Base-by-base conservation (phyloP, 352 stramenopile genomes). In the Pythium pyrilobum region DNA sequence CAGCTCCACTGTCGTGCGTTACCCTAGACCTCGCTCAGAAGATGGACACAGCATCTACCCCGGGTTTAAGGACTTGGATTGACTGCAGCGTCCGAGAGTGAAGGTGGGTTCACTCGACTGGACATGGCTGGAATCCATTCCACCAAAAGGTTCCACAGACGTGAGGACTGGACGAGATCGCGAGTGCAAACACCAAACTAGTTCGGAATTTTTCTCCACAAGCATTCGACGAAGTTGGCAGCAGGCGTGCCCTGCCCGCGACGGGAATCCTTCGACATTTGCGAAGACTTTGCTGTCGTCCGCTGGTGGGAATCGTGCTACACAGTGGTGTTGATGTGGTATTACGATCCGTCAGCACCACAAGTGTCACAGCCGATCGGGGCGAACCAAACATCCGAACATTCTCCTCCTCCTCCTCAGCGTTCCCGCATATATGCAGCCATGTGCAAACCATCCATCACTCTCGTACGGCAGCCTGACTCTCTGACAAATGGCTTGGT, bases 371-470 rank as follows among this genome's bases (percentile, higher is more conserved):
- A 62, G 44, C 34, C 45, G 15, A 20, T 16, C 4, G 20, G n/a
- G 36, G 48, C 24, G 41, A 50, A 16, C 13, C 37, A 16, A 21
- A 43, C 37, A 39, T 33, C 20, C 41, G 23, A 48, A 48, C 18
- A 39, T 44, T 20, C 18, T 12, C 4, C 23, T 12, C 36, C 12
- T 16, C 13, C 33, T 23, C 37, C 16, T 27, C 23, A 57, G 28
- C 5, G 20, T 49, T 49, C 21, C 15, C 36, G 52, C 7, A 37
- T 27, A 25, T 40, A 43, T 58, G 56, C 23, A 58, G 27, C 56
- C 56, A 56, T 60, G 44, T 56, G 39, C 56, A 44, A 49, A 54
- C 57, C 57, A 65, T 54, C 56, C 41, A 58, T 59, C 49, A 65
- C 51, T 60, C 43, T 24, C 50, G 29, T 41, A 36, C 47, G 23